These are phyloP conservation scores for Pisolithus orientalis DNA, from an alignment of 768 basidiomycete genomes.

Conservation along the genomic window DNA sequence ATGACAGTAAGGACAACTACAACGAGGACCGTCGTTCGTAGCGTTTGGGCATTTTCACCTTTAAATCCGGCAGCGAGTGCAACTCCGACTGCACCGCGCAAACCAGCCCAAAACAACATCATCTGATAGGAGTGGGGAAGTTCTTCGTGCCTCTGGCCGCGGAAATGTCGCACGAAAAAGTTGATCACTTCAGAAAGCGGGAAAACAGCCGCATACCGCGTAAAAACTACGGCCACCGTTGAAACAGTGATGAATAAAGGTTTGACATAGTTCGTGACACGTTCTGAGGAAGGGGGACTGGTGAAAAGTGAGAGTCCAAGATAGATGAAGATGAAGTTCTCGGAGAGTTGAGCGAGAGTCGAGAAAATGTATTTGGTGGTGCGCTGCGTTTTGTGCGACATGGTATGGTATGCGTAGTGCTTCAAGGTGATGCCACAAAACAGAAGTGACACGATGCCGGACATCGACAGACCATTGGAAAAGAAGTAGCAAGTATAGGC, in stretches of 20 bases:
- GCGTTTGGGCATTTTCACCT: constrained; percentile 85
- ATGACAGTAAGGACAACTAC: constrained; percentile 94
- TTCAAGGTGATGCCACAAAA: constrained; percentile 99
- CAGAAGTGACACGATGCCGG: constrained; percentile 93
- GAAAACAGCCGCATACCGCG: constrained; percentile 93
- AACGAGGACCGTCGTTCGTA: constrained; percentile 90
- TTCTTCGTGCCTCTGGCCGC: constrained; percentile 84
- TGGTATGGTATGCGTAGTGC: constrained; percentile 99
- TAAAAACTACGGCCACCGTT: constrained; percentile 87
- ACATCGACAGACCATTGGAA: constrained; percentile 92
- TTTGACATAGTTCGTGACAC: constrained; percentile 82
- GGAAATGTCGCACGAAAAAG: constrained; percentile 76
- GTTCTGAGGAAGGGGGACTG: constrained; percentile 67
- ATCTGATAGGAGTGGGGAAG: constrained; percentile 97
- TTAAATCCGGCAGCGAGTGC: constrained; percentile 95
- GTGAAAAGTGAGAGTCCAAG: constrained; percentile 97
- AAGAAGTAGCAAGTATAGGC: constrained; percentile 99
- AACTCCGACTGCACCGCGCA: constrained; percentile 95
- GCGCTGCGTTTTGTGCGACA: constrained; percentile 91
- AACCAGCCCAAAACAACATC: constrained; percentile 99
- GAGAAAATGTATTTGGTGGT: constrained; percentile 95
- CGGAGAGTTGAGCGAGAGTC: constrained; percentile 88
- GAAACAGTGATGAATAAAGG: constrained; percentile 93
- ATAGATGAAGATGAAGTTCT: constrained; percentile 99
- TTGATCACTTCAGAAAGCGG: constrained; percentile 94